Base-by-base conservation (phyloP, 2,329 filamentous ascomycete genomes). In the Aureobasidium mangrovei region DNA sequence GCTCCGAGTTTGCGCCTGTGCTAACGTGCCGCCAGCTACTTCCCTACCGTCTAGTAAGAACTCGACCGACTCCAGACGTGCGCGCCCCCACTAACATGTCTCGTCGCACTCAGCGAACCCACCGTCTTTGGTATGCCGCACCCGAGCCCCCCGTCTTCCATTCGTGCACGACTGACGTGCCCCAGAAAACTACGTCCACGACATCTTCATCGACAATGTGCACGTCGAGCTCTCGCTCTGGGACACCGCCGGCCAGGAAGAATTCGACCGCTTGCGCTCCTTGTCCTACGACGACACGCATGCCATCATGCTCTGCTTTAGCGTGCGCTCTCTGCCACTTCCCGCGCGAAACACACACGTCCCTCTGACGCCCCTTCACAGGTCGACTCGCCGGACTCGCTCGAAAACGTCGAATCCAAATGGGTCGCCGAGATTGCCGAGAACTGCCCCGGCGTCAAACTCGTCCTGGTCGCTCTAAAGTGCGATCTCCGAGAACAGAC, bases 391-490 rank as follows among this genome's bases (percentile, higher is more conserved):
- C 89, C 86, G 62, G 91, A 96, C 71, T 96, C 91, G 3, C 82
- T 98, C 58, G 93, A 98, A 71, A 98, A 98, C 80, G 90, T 98
- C 58, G 90, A 95, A 71, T 91, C 88, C 63, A 98, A 98, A 74
- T 98, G 93, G 93, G 88, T 96, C 4, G 86, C 88, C 59, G 93
- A 98, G 72, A 98, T 98, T 61, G 88, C 91, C 59, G 93, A 98
- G 73, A 96, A 98, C 74, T 97, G 93, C 72, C 89, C 90, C 1
- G 88, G 86, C 56, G 93, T 96, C 60, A 95, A 94, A 71, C 82
- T 98, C 43, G 93, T 98, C 18, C 79, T 98, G 6, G 91, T 96
- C 4, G 93, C 93, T 27, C 80, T 98, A 62, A 98, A 98, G 75
- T 98, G 93, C 74, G 93, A 98, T 72, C 74, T 98, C 65, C 82